phyloP scores from a whole-genome alignment of 1,139 yeast genomes.

The Yamadazyma kanchanaburiensis region DNA sequence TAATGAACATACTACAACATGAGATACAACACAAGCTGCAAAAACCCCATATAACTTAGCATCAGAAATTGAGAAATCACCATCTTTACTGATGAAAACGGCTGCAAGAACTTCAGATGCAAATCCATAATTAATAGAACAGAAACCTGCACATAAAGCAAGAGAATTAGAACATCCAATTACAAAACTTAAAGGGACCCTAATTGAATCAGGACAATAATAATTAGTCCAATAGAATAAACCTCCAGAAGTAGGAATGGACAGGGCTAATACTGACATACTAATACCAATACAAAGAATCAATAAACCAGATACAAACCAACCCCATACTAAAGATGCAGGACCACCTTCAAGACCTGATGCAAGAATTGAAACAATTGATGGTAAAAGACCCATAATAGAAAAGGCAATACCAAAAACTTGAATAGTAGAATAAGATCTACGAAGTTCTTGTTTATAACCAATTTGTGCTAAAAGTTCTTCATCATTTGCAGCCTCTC shows the following conservation, averaged over 20 bases:
- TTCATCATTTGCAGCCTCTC: slow-evolving; percentile 32
- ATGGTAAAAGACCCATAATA: slow-evolving; percentile 51
- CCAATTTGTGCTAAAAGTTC: slow-evolving; percentile 52
- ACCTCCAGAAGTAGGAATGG: slow-evolving; percentile 76
- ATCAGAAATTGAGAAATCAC: slow-evolving; percentile 28
- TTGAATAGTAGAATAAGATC: slow-evolving; percentile 46
- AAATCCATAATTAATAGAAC: slow-evolving; percentile 38
- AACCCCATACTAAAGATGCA: slow-evolving; percentile 62
- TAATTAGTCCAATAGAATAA: slow-evolving; percentile 55
- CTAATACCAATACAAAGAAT: slow-evolving; percentile 56
- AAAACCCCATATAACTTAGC: slow-evolving; percentile 34
- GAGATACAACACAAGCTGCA: slow-evolving; percentile 28
- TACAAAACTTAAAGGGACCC: slow-evolving; percentile 40
- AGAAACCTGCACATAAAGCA: slow-evolving; percentile 34
- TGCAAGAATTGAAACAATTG: slow-evolving; percentile 36
- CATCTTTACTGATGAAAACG: slow-evolving; percentile 27
- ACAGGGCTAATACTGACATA: slow-evolving; percentile 62
- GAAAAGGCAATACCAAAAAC: slow-evolving; percentile 53
- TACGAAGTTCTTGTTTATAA: slow-evolving; percentile 47
- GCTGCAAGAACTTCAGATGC: slow-evolving; percentile 36
- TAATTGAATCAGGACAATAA: slow-evolving; percentile 27
- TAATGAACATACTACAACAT: slow-evolving; percentile 25
- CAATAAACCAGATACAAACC: slow-evolving; percentile 58
- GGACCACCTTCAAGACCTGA: slow-evolving; percentile 40
- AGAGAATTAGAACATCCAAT: slow-evolving; percentile 42